Evolutionary conservation across 306 rosid genomes (phyloP).

Genomic region (Lithocarpus polystachyus): DNA sequence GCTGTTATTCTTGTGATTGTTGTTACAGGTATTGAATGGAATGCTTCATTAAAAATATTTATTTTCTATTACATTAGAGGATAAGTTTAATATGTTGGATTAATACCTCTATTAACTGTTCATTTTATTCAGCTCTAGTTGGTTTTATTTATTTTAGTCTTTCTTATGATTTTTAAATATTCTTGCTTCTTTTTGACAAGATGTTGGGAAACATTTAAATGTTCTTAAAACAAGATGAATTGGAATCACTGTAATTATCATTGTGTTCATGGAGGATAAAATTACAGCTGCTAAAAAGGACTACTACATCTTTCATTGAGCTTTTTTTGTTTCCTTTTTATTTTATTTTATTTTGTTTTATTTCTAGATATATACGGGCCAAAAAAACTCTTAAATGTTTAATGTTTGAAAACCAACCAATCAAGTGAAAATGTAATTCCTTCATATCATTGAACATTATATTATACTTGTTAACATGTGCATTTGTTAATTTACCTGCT

Average conservation of each 20-base stretch:
- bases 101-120: not conserved
- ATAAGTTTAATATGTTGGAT: not conserved
- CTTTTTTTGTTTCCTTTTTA: not conserved
- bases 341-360: not conserved
- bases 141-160: constrained; percentile 1
- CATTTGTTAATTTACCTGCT: not conserved
- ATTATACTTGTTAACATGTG: not conserved
- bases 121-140: not conserved
- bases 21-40: constrained; percentile 66
- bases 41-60: not conserved
- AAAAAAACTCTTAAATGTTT: not conserved
- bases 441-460: too few species aligned
- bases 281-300: not conserved
- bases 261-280: not conserved
- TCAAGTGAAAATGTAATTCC: too few species aligned
- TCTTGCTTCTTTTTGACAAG: not conserved
- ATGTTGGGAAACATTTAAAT: not conserved
- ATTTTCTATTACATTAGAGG: not conserved
- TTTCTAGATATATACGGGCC: not conserved
- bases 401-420: too few species aligned
- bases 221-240: not conserved
- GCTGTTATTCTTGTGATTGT: constrained; percentile 93
- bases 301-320: not conserved
- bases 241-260: not conserved
- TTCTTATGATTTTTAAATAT: not conserved